Percentiles rank a stretch among this genome's conserved stretches.
These are phyloP conservation scores for Gliomastix tumulicola DNA, from an alignment of 2,329 filamentous ascomycete genomes.

Conservation along the genomic window DNA sequence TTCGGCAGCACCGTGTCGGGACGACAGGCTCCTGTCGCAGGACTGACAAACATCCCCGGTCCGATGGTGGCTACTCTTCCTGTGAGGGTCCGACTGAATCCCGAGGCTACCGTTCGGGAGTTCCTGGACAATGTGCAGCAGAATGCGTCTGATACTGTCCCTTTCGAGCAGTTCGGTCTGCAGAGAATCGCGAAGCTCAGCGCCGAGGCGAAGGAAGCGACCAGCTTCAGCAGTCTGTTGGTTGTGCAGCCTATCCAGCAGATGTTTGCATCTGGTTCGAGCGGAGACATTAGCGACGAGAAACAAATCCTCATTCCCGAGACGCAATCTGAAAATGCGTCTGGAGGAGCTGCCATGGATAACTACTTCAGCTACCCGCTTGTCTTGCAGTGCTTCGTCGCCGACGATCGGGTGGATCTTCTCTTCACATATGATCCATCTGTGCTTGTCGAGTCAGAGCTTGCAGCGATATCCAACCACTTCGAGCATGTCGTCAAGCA, in stretches of 20 bases:
- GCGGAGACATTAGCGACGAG: no score
- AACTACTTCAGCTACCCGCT: conserved; percentile 3
- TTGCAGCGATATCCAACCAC: conserved; percentile 5
- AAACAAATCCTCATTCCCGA: no score
- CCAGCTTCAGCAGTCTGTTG: conserved; percentile 17
- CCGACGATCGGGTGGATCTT: not conserved
- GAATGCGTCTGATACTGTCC: no score
- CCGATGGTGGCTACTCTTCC: conserved; percentile 9
- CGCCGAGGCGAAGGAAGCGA: not conserved
- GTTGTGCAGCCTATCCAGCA: conserved; percentile 13
- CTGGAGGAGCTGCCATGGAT: no score
- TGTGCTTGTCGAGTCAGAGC: not conserved
- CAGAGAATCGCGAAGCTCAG: conserved; percentile 1
- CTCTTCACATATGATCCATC: conserved; percentile 1
- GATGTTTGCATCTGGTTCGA: no score
- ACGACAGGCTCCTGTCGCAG: not conserved
- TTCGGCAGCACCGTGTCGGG: conserved; percentile 1
- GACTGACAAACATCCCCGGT: conserved; percentile 2
- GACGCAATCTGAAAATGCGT: no score
- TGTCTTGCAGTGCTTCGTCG: not conserved
- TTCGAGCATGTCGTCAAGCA: conserved; percentile 9
- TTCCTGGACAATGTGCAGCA: conserved; percentile 9
- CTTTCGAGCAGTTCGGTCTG: conserved; percentile 7
- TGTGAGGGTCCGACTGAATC: conserved; percentile 4
- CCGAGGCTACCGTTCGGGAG: conserved; percentile 5